Base-by-base conservation (phyloP, 2,329 filamentous ascomycete genomes). In the Purpureocillium lavendulum region DNA sequence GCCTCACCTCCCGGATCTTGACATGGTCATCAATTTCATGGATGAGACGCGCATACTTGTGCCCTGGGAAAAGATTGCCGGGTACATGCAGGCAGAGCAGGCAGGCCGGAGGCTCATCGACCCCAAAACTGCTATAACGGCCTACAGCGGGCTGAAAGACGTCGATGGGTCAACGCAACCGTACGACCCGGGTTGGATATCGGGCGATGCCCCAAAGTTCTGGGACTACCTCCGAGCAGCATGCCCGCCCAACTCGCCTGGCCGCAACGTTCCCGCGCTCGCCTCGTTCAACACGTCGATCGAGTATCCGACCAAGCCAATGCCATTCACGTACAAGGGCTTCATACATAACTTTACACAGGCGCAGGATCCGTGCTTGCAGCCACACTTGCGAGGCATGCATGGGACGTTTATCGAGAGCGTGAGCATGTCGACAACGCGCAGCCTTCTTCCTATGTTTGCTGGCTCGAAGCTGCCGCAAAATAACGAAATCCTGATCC, bases 21-120 rank as follows among this genome's bases (percentile, higher is more conserved):
- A 82, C 52, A 80, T 82, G 64, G 72, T 77, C 10, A 75, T 82
- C 60, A 82, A 83, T 51, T 66, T 69, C 39, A 67, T 80, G 59
- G 78, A 82, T 52, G 76, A 83, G 53, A 70, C 79, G 21, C 67
- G 79, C 15, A 55, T 84, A 13, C 59, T 82, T 21, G 74, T 79
- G 3, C 69, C 75, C 9, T 77, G 69, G 59, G 69, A 81, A 39
- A 63, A 71, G 12, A 69, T 82, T 40, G 63, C 71, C 18, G 59
- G 60, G 18, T 60, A 75, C 35, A 63, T 80, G 10, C 57, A 58
- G 8, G 60, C 63, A 34, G 77, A 78, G 50, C 58, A 59, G 40
- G 54, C 57, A 28, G 62, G 50, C 33, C 65, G 73, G 40, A 53
- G 49, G 8, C 59, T 78, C 38, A 56, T 61, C 12, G 60, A 61